phyloP scores from a whole-genome alignment of 495 filamentous ascomycete species.

The Penicillium macrosclerotiorum region DNA sequence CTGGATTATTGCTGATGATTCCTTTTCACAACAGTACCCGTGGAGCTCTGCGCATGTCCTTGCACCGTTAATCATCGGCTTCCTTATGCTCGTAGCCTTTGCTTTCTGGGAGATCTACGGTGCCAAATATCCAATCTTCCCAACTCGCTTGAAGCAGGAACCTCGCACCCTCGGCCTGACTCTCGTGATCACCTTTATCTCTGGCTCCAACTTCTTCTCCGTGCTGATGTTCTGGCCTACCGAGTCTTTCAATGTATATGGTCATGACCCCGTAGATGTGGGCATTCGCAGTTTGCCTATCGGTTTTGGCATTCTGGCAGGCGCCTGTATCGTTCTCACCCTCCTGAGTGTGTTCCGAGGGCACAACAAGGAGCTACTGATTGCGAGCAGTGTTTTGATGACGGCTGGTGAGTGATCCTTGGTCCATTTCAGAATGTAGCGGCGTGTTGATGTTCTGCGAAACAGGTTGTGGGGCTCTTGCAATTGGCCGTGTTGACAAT shows the following conservation, averaged over 20 bases:
- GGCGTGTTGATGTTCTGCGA: not conserved
- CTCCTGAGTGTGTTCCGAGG: conserved; percentile 60
- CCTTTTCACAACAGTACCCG: conserved; percentile 42
- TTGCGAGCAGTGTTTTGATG: conserved; percentile 62
- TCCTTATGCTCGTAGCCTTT: conserved; percentile 53
- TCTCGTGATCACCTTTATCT: conserved; percentile 70
- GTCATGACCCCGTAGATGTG: conserved; percentile 64
- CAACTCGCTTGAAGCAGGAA: conserved; percentile 58
- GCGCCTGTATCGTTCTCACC: conserved; percentile 61
- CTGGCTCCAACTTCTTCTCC: conserved; percentile 73
- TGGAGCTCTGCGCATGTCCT: conserved; percentile 60
- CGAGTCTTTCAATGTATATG: conserved; percentile 72
- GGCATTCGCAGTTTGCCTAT: conserved; percentile 66
- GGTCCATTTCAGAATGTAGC: not conserved
- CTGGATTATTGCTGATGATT: too few species aligned
- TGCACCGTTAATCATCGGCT: conserved; percentile 57
- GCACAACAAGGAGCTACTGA: conserved; percentile 61
- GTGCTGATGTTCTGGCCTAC: conserved; percentile 74
- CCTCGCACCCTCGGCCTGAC: conserved; percentile 63
- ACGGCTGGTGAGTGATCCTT: conserved; percentile 52
- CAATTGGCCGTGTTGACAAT: conserved; percentile 57
- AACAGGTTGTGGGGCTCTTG: conserved; percentile 60
- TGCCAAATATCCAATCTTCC: conserved; percentile 66
- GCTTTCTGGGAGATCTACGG: conserved; percentile 59
- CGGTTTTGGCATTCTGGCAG: conserved; percentile 60